These are phyloP conservation scores for Pezizomycotina sp. DNA, from an alignment of 2,329 filamentous ascomycete species.

Conservation along the genomic window DNA sequence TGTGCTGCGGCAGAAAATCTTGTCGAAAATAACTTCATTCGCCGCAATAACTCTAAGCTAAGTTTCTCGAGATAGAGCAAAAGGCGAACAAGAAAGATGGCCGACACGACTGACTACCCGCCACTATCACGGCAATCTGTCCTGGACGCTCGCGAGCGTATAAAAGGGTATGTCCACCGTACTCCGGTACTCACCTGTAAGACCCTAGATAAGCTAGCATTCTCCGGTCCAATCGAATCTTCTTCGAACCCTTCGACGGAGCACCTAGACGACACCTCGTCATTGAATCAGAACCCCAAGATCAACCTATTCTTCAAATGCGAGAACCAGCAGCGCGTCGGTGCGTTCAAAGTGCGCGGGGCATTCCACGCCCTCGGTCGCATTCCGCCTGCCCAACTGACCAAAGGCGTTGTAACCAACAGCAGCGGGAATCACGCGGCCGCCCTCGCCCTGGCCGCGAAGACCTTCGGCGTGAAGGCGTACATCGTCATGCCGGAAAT, in stretches of 20 bases:
- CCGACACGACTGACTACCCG: too few relatives aligned
- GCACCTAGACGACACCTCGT: conserved; percentile 38
- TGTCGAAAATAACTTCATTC: too few relatives aligned
- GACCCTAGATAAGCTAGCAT: conserved; percentile 56
- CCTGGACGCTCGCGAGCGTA: conserved; percentile 51
- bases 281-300: conserved; percentile 42
- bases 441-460: conserved; percentile 63
- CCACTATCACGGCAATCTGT: conserved; percentile 61
- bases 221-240: too few relatives aligned
- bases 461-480: conserved; percentile 53
- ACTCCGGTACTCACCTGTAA: conserved; percentile 70
- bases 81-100: too few relatives aligned
- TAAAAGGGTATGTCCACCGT: conserved; percentile 58
- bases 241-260: conserved; percentile 51
- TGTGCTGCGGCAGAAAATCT: too few relatives aligned
- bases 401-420: conserved; percentile 18
- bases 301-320: conserved; percentile 83
- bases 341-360: conserved; percentile 64
- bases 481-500: conserved; percentile 90
- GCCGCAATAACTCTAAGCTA: too few relatives aligned
- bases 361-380: conserved; percentile 10
- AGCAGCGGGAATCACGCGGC: conserved; percentile 76
- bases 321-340: conserved; percentile 79
- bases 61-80: too few relatives aligned
- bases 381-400: conserved; percentile 1